Percentiles rank a stretch among this genome's conserved stretches.
Evolutionary conservation across 306 rosid species (phyloP).

Genomic region (Sicyos baderoa): DNA sequence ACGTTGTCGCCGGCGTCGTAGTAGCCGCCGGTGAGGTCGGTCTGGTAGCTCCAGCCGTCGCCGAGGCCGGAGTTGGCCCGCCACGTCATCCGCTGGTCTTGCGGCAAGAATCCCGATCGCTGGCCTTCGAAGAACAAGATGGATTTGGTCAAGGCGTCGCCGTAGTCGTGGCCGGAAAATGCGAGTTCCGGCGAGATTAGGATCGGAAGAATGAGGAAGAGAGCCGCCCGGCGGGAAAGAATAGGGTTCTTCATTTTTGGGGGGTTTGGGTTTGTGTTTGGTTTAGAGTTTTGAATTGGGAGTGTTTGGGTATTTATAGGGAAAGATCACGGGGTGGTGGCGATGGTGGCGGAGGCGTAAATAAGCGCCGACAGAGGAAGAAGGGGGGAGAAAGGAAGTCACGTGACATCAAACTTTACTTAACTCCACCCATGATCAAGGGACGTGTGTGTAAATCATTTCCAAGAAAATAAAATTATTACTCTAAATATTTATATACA

Average conservation of each 20-base stretch:
- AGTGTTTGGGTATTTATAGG: constrained; percentile 25
- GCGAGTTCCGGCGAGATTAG: not conserved
- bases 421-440: not conserved
- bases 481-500: no score
- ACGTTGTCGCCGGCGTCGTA: constrained; percentile 94
- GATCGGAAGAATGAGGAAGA: not conserved
- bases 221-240: not conserved
- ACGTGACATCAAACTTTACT: constrained; percentile 17
- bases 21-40: constrained; percentile 83
- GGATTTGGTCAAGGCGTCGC: constrained; percentile 67
- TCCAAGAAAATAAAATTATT: no score
- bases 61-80: constrained; percentile 56
- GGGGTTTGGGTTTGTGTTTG: not conserved
- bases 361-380: constrained; percentile 21
- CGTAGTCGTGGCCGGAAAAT: constrained; percentile 38
- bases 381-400: constrained; percentile 7
- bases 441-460: not conserved
- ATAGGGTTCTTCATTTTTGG: not conserved
- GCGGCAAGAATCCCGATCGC: constrained; percentile 67
- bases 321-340: not conserved
- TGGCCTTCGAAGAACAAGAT: constrained; percentile 83
- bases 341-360: constrained; percentile 13
- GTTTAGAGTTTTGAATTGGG: not conserved
- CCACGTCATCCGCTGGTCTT: constrained; percentile 56
- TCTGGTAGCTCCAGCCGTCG: constrained; percentile 62